phyloP scores from a whole-genome alignment of 1,139 yeast genomes.

The Hansenula sp. region DNA sequence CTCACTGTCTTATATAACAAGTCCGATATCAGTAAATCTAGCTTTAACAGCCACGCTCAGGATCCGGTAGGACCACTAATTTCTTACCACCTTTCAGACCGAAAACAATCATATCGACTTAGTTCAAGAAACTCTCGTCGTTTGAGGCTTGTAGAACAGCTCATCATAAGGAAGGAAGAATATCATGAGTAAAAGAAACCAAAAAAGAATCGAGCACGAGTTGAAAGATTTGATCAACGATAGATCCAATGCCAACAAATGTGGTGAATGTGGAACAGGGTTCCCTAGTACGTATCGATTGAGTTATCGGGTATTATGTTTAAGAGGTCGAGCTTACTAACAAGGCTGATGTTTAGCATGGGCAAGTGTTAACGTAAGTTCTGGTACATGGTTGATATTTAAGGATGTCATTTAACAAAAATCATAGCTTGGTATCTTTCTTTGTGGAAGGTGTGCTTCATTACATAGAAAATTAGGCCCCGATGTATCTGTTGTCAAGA shows the following conservation, averaged over 20 bases:
- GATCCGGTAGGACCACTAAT: too few species aligned
- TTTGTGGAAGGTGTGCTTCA: conserved; percentile 79
- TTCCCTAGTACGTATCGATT: conserved; percentile 47
- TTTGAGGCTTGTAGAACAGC: neutral
- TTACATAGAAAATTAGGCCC: conserved; percentile 70
- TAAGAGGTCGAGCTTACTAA: neutral
- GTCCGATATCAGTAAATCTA: neutral
- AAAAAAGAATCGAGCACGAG: conserved; percentile 25
- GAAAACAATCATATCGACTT: too few species aligned
- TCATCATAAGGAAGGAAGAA: neutral
- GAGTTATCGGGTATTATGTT: conserved; percentile 8
- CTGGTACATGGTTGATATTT: too few species aligned
- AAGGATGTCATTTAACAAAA: neutral
- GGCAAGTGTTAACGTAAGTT: conserved; percentile 38
- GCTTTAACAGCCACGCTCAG: too few species aligned
- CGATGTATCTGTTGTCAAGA: conserved; percentile 66
- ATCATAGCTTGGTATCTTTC: conserved; percentile 47
- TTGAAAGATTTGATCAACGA: conserved; percentile 36
- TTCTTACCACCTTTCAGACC: too few species aligned
- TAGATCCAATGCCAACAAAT: conserved; percentile 47
- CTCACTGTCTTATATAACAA: too few species aligned
- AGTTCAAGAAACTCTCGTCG: neutral
- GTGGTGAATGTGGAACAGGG: conserved; percentile 68
- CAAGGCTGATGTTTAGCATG: conserved; percentile 25
- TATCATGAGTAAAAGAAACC: conserved; percentile 22